phyloP scores from a whole-genome alignment of 116 monocot genomes.

The Phalaenopsis hybrid region DNA sequence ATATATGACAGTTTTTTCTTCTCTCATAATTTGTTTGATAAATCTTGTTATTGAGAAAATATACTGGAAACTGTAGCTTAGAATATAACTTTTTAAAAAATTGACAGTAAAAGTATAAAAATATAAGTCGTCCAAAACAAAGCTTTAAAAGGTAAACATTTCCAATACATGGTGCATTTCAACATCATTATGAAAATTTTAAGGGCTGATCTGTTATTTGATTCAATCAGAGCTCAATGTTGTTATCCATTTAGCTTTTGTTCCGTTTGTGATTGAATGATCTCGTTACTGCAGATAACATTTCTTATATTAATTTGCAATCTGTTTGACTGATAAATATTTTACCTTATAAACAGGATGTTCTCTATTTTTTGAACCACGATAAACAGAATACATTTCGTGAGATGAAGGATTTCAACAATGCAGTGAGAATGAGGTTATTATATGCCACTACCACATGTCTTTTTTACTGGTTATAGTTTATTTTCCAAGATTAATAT shows the following conservation, averaged over 20 bases:
- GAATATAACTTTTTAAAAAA: neutral
- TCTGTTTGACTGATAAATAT: neutral
- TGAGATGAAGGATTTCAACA: conserved; percentile 24
- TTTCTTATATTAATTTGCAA: neutral
- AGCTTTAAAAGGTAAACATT: neutral
- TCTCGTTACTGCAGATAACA: neutral
- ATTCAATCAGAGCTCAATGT: neutral
- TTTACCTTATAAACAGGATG: conserved; percentile 10
- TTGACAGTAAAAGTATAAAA: neutral
- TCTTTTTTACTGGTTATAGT: neutral
- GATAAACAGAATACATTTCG: conserved; percentile 1
- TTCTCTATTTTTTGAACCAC: conserved; percentile 5
- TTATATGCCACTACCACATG: neutral
- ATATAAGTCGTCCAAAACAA: neutral
- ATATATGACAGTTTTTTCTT: neutral
- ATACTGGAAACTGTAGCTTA: neutral
- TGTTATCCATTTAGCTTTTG: neutral
- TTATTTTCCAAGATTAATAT: neutral
- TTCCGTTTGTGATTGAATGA: neutral
- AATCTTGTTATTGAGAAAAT: neutral
- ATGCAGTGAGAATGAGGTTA: conserved; percentile 46
- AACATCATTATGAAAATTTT: neutral
- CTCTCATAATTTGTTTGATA: neutral
- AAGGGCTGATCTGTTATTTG: neutral
- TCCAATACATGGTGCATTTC: neutral